phyloP scores from a whole-genome alignment of 208 protist genomes.

The Wallacemonas sp. region DNA sequence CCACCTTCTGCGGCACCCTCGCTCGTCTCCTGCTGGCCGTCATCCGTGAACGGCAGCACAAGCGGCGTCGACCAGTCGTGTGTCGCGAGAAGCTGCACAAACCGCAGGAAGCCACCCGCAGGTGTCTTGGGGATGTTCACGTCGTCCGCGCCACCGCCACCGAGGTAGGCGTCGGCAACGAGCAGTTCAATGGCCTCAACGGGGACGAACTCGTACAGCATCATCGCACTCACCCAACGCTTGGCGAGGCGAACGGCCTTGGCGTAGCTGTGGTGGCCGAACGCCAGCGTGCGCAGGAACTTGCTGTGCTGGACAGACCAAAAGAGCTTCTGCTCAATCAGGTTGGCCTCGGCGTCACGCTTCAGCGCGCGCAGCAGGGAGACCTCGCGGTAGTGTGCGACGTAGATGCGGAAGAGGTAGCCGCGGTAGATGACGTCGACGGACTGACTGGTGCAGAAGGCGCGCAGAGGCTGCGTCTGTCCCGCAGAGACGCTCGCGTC shows the following conservation, averaged over 20 bases:
- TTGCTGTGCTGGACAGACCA: conserved; percentile 86
- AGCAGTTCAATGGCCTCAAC: conserved; percentile 85
- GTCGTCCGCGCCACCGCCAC: not conserved
- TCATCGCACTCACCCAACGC: conserved; percentile 82
- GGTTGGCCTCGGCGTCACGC: conserved; percentile 60
- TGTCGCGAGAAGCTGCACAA: conserved; percentile 74
- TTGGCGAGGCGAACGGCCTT: conserved; percentile 73
- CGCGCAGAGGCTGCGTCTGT: conserved; percentile 32
- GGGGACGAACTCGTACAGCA: conserved; percentile 78
- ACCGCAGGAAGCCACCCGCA: conserved; percentile 73
- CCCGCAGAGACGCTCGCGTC: not conserved
- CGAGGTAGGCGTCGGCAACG: conserved; percentile 77
- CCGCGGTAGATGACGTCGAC: conserved; percentile 82
- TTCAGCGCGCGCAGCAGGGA: conserved; percentile 76
- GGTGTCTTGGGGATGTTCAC: conserved; percentile 50
- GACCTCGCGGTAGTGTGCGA: conserved; percentile 88
- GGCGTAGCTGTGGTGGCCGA: conserved; percentile 76
- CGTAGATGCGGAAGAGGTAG: conserved; percentile 86
- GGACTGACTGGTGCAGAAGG: conserved; percentile 64
- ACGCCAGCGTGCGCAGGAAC: conserved; percentile 72
- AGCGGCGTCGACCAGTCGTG: conserved; percentile 79
- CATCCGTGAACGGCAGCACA: conserved; percentile 70
- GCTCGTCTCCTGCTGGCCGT: conserved; percentile 18
- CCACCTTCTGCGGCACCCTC: conserved; percentile 26
- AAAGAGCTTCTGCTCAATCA: conserved; percentile 85